Conservation (phyloP, 495 filamentous ascomycete genomes). For the Penicillium angulare region DNA sequence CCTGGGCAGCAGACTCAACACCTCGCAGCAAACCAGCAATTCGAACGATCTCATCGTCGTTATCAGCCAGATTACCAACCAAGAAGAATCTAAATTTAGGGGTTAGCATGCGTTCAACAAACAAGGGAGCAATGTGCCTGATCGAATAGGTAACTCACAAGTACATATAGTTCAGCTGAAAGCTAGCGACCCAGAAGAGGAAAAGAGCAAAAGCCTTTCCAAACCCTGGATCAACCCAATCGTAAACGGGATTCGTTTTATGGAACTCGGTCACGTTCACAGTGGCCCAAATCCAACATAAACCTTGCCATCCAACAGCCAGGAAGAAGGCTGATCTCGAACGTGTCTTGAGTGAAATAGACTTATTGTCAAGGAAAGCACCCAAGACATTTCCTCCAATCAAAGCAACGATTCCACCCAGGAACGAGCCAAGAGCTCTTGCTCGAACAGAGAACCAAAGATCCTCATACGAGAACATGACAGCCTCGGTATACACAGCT, state of each 20-base stretch:
- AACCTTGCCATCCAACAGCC: conserved; percentile 53
- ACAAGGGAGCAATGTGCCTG: too few species aligned
- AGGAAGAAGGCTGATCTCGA: conserved; percentile 41
- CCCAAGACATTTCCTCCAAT: conserved; percentile 57
- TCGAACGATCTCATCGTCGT: conserved; percentile 57
- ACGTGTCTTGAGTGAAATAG: conserved; percentile 47
- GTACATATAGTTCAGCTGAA: conserved; percentile 65
- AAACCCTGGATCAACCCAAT: conserved; percentile 57
- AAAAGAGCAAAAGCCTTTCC: conserved; percentile 58
- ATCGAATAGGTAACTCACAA: conserved; percentile 38
- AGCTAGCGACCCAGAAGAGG: conserved; percentile 55
- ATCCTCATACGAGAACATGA: conserved; percentile 60
- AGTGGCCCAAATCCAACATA: conserved; percentile 62
- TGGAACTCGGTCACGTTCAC: conserved; percentile 53
- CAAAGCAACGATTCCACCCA: conserved; percentile 59
- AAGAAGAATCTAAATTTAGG: conserved; percentile 56
- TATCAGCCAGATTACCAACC: conserved; percentile 55
- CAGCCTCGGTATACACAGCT: conserved; percentile 59
- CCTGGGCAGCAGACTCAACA: conserved; percentile 62
- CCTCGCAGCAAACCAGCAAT: conserved; percentile 59
- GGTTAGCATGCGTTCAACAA: conserved; percentile 15
- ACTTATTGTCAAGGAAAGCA: conserved; percentile 51
- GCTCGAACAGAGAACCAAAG: conserved; percentile 63
- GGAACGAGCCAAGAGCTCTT: conserved; percentile 59
- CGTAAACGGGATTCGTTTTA: conserved; percentile 49